Evolutionary conservation across 2,329 filamentous ascomycete genomes (phyloP).

Genomic region (Cercospora nicotianae): DNA sequence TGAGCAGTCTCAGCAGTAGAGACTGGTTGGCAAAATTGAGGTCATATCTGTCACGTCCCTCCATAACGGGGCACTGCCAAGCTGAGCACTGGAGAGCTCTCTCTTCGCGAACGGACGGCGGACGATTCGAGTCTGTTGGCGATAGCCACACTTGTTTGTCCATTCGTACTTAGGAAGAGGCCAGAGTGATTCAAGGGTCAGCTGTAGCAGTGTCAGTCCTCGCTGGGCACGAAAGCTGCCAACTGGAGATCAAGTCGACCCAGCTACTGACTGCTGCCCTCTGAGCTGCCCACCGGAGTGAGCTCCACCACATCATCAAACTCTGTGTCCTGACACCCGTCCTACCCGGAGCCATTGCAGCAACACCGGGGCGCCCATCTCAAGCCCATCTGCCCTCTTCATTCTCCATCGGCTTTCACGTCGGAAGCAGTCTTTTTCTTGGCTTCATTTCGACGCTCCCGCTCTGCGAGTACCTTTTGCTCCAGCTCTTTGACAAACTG

Average conservation of each 20-base stretch:
- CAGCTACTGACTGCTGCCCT: background rate
- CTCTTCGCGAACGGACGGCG: background rate
- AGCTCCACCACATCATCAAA: background rate
- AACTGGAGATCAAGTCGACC: background rate
- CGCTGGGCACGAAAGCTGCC: background rate
- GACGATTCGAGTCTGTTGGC: background rate
- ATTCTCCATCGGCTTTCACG: background rate
- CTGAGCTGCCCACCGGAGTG: background rate
- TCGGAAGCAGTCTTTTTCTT: constrained; percentile 9
- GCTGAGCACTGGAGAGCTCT: background rate
- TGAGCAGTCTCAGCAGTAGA: too few relatives aligned
- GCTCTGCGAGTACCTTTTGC: constrained; percentile 22
- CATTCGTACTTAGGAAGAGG: background rate
- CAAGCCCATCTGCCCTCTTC: background rate
- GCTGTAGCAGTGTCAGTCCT: background rate
- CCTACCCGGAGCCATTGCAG: background rate
- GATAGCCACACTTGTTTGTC: background rate
- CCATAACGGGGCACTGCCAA: background rate
- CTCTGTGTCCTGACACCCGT: background rate
- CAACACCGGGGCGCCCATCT: background rate
- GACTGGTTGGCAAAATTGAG: background rate
- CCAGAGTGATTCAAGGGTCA: background rate
- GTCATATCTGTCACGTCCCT: background rate
- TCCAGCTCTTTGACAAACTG: constrained; percentile 34
- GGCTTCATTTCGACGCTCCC: constrained; percentile 17